Conservation (phyloP, 2,329 filamentous ascomycete genomes). For the Colletotrichum scovillei region DNA sequence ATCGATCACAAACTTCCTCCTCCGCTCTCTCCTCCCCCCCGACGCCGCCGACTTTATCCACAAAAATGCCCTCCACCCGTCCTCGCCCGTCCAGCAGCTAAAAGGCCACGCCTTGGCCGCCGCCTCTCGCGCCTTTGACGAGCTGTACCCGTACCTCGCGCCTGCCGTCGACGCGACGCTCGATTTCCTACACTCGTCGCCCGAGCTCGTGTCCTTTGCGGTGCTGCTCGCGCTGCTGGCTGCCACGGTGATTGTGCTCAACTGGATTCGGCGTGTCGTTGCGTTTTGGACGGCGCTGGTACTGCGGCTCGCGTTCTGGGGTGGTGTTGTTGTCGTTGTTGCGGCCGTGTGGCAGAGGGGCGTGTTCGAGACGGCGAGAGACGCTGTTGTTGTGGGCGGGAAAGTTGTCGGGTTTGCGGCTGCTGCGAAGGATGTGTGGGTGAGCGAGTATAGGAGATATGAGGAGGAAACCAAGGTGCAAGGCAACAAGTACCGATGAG, state of each 20-base stretch:
- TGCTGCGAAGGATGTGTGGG: slow-evolving; percentile 65
- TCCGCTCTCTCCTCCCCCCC: slow-evolving; percentile 57
- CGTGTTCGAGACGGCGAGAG: slow-evolving; percentile 70
- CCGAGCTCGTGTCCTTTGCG: slow-evolving; percentile 56
- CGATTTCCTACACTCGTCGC: slow-evolving; percentile 48
- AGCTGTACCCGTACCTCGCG: slow-evolving; percentile 54
- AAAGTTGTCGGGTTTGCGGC: slow-evolving; percentile 59
- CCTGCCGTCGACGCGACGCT: slow-evolving; percentile 55
- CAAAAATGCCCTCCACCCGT: slow-evolving; percentile 59
- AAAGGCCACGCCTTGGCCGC: slow-evolving; percentile 47
- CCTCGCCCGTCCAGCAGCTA: slow-evolving; percentile 56
- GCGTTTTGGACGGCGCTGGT: slow-evolving; percentile 81
- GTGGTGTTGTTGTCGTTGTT: slow-evolving; percentile 62
- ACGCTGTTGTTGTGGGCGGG: slow-evolving; percentile 59
- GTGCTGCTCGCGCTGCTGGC: slow-evolving; percentile 67
- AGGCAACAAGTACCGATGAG: slow-evolving; percentile 30
- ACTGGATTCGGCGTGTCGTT: slow-evolving; percentile 77
- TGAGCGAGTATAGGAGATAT: slow-evolving; percentile 67
- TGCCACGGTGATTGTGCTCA: slow-evolving; percentile 73
- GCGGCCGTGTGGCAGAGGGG: slow-evolving; percentile 74
- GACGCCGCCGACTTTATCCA: slow-evolving; percentile 56
- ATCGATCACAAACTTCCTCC: slow-evolving; percentile 44
- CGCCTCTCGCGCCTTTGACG: slow-evolving; percentile 42
- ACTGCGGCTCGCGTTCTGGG: slow-evolving; percentile 74
- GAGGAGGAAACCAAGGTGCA: slow-evolving; percentile 57